These are phyloP conservation scores for Nitzschia sp. DNA, from an alignment of 108 stramenopile genomes.

Conservation along the genomic window DNA sequence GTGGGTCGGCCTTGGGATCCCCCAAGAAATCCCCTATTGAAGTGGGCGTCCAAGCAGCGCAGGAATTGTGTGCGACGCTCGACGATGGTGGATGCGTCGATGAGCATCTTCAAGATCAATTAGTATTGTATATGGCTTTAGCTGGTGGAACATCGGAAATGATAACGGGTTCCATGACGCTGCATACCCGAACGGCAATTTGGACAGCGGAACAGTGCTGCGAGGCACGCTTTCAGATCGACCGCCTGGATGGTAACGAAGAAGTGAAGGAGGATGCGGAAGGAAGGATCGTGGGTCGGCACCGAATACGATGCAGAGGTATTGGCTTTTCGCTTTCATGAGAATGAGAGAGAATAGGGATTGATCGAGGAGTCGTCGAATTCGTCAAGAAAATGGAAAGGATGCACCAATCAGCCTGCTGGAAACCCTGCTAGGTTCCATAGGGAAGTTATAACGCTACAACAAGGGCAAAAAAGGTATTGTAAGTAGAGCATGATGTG, in stretches of 20 bases:
- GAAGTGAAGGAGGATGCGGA: constrained; percentile 16
- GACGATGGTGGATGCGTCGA: constrained; percentile 63
- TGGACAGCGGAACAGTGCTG: constrained; percentile 45
- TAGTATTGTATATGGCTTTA: constrained; percentile 72
- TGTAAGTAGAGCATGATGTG: too few species aligned
- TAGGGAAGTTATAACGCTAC: too few species aligned
- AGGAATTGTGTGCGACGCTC: constrained; percentile 45
- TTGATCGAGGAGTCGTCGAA: too few species aligned
- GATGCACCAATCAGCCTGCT: not conserved
- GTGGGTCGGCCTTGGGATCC: constrained; percentile 48
- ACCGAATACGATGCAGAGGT: constrained; percentile 48
- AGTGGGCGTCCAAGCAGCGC: constrained; percentile 44
- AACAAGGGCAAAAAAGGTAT: too few species aligned
- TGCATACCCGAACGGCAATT: constrained; percentile 71
- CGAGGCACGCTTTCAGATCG: constrained; percentile 38
- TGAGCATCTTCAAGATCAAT: constrained; percentile 69
- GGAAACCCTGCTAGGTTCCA: too few species aligned
- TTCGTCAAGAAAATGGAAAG: too few species aligned
- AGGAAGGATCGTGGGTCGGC: constrained; percentile 43
- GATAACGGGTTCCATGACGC: constrained; percentile 53
- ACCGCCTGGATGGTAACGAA: constrained; percentile 9
- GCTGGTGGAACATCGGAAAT: constrained; percentile 60
- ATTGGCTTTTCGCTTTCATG: constrained; percentile 21
- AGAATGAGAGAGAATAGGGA: too few species aligned
- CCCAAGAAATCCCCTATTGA: constrained; percentile 36